These are phyloP conservation scores for Cyberlindnera samutprakarnensis DNA, from an alignment of 805 yeast species.

Conservation along the genomic window DNA sequence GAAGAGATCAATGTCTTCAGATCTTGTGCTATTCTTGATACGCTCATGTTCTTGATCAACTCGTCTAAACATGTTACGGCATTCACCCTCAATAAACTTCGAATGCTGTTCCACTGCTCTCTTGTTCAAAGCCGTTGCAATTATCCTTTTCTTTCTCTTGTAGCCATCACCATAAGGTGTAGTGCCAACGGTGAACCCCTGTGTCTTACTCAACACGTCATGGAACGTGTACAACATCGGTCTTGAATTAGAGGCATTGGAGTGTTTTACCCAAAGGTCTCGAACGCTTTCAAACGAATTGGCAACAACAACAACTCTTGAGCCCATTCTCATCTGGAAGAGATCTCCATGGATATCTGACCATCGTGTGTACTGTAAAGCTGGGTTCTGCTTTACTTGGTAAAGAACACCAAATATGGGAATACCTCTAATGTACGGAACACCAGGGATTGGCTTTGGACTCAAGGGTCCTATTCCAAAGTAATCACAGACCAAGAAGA, in stretches of 20 bases:
- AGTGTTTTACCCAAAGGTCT: conserved; percentile 43
- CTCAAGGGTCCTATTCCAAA: conserved; percentile 17
- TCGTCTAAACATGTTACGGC: conserved; percentile 23
- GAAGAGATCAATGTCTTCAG: conserved; percentile 33
- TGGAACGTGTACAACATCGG: conserved; percentile 67
- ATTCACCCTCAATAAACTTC: conserved; percentile 32
- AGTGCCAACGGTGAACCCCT: conserved; percentile 58
- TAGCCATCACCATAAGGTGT: conserved; percentile 50
- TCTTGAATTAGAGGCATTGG: conserved; percentile 54
- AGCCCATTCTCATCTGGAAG: conserved; percentile 60
- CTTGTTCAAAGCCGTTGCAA: conserved; percentile 36
- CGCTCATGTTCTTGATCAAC: conserved; percentile 6
- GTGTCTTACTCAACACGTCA: conserved; percentile 43
- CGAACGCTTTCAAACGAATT: conserved; percentile 51
- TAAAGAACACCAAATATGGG: conserved; percentile 48
- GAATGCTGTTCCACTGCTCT: conserved; percentile 27
- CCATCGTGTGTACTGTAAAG: conserved; percentile 41
- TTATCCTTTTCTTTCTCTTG: conserved; percentile 38
- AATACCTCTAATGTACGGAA: conserved; percentile 36
- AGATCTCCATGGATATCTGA: conserved; percentile 35
- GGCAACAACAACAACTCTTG: conserved; percentile 51
- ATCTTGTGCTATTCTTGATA: conserved; percentile 2
- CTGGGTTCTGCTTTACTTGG: conserved; percentile 41
- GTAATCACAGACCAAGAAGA: conserved; percentile 4
- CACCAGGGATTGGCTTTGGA: conserved; percentile 28